phyloP scores from a whole-genome alignment of 2,329 filamentous ascomycete species.

The Tolypocladium cylindrosporum region DNA sequence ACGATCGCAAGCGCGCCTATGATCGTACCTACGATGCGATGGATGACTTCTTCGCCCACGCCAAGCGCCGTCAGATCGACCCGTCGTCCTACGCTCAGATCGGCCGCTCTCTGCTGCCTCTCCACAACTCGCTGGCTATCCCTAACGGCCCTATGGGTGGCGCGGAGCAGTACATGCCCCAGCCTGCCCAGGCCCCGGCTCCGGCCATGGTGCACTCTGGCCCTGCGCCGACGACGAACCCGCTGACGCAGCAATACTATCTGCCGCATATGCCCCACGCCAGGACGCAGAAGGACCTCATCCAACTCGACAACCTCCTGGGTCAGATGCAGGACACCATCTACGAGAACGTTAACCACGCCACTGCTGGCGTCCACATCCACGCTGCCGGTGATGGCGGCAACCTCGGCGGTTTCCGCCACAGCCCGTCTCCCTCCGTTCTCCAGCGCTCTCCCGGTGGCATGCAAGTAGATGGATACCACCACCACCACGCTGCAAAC shows the following conservation, averaged over 20 bases:
- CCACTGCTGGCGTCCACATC: constrained; percentile 70
- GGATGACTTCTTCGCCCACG: constrained; percentile 88
- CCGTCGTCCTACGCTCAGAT: constrained; percentile 85
- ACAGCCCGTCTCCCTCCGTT: constrained; percentile 42
- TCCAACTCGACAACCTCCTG: constrained; percentile 89
- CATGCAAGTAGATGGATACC: constrained; percentile 24
- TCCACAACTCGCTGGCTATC: constrained; percentile 62
- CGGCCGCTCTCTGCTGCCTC: constrained; percentile 74
- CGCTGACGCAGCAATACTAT: constrained; percentile 63
- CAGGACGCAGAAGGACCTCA: constrained; percentile 84
- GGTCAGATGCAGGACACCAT: constrained; percentile 95
- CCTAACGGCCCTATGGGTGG: constrained; percentile 38
- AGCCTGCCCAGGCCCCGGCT: constrained; percentile 21
- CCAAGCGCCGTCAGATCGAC: constrained; percentile 86
- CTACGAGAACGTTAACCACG: constrained; percentile 82
- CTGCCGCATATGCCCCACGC: constrained; percentile 72
- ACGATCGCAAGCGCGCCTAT: constrained; percentile 72
- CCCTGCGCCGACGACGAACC: constrained; percentile 47
- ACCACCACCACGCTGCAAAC: constrained; percentile 32
- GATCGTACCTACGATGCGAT: constrained; percentile 82
- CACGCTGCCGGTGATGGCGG: constrained; percentile 57
- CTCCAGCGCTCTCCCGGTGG: constrained; percentile 24
- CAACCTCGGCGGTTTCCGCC: constrained; percentile 44
- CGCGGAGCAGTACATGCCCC: constrained; percentile 44
- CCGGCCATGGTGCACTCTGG: constrained; percentile 43